Evolutionary conservation across 106 monocot species (phyloP).

Genomic region (Acorus calamus): DNA sequence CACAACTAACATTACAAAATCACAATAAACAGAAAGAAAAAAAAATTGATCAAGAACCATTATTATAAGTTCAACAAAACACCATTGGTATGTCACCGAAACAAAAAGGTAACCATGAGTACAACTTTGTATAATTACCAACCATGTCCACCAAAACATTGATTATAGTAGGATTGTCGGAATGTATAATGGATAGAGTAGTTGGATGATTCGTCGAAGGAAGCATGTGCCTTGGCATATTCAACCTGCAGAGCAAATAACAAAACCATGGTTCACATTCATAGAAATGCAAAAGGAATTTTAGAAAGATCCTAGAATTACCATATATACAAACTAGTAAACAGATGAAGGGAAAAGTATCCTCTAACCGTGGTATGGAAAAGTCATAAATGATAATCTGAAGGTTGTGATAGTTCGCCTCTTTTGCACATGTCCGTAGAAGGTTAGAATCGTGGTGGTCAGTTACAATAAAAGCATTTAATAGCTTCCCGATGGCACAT

Average conservation of each 20-base stretch:
- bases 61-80: too few species aligned
- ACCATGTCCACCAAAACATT: conserved; percentile 95
- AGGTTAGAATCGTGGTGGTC: conserved; percentile 71
- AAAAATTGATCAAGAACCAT: not conserved
- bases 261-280: not conserved
- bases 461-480: conserved; percentile 95
- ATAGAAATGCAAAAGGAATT: too few species aligned
- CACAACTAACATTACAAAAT: not conserved
- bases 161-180: conserved; percentile 64
- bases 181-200: conserved; percentile 60
- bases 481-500: conserved; percentile 56
- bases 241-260: conserved; percentile 40
- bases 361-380: conserved; percentile 54
- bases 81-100: too few species aligned
- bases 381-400: conserved; percentile 95
- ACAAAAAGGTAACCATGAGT: too few species aligned
- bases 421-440: conserved; percentile 77
- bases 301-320: too few species aligned
- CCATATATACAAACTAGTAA: too few species aligned
- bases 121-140: conserved; percentile 11
- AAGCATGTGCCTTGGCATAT: conserved; percentile 58
- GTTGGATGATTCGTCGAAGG: conserved; percentile 83
- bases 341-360: not conserved
- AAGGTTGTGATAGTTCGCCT: conserved; percentile 71
- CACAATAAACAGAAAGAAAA: not conserved